Conservation (phyloP, 139 green algal species). For the Coelastrella sp. region DNA sequence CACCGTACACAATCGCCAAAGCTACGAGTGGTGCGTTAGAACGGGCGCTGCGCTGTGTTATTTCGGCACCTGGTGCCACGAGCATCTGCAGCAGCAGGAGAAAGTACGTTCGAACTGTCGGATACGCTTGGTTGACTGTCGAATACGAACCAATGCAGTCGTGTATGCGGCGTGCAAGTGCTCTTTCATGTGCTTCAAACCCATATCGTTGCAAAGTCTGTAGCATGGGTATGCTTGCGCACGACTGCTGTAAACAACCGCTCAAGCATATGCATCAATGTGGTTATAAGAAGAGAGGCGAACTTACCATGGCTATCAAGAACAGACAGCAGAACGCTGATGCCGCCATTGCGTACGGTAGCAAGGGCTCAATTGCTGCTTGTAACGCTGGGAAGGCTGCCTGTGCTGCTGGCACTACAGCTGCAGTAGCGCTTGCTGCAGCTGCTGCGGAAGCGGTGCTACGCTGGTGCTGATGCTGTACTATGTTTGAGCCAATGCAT, state of each 20-base stretch:
- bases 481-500: not conserved
- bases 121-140: not conserved
- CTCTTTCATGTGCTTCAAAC: too few species aligned
- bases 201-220: too few species aligned
- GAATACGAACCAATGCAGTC: too few species aligned
- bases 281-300: not conserved
- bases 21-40: slow-evolving; percentile 46
- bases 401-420: not conserved
- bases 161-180: too few species aligned
- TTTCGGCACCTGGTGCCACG: not conserved
- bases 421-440: slow-evolving; percentile 2
- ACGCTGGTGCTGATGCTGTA: not conserved
- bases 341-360: slow-evolving; percentile 39
- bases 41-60: slow-evolving; percentile 28
- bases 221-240: too few species aligned
- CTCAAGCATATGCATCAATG: too few species aligned
- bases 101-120: not conserved
- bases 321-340: slow-evolving; percentile 8
- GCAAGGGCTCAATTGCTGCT: not conserved
- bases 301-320: slow-evolving; percentile 7
- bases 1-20: slow-evolving; percentile 59
- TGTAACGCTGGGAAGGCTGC: slow-evolving; percentile 28
- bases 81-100: not conserved
- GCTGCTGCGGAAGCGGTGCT: not conserved
- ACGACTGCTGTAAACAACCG: too few species aligned